phyloP scores from a whole-genome alignment of 2,329 filamentous ascomycete species.

The Cladosporium austrohemisphaericum region DNA sequence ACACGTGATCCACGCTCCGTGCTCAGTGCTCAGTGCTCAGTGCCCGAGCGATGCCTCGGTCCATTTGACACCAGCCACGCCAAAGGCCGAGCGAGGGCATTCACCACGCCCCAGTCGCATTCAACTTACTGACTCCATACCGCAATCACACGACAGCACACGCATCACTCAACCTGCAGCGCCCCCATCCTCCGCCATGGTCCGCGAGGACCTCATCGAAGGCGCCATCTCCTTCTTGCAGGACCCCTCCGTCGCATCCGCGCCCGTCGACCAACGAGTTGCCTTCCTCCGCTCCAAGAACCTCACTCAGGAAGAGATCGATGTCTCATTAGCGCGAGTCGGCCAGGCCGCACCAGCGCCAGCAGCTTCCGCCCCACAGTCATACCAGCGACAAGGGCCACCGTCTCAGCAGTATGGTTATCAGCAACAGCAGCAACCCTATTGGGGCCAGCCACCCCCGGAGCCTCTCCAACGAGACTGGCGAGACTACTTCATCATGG shows the following conservation, averaged over 20 bases:
- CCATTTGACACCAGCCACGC: too few relatives aligned
- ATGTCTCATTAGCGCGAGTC: slow-evolving; percentile 72
- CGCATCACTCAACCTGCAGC: too few relatives aligned
- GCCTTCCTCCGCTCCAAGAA: slow-evolving; percentile 96
- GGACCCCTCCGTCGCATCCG: slow-evolving; percentile 84
- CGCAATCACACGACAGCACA: too few relatives aligned
- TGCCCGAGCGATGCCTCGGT: too few relatives aligned
- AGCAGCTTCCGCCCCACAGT: slow-evolving; percentile 46
- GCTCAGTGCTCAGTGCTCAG: too few relatives aligned
- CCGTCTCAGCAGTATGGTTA: slow-evolving; percentile 35
- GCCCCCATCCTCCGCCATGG: too few relatives aligned
- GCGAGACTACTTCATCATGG: slow-evolving; percentile 99
- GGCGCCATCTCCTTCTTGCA: slow-evolving; percentile 73
- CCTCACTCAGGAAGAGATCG: slow-evolving; percentile 91
- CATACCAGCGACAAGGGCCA: slow-evolving; percentile 32
- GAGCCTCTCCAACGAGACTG: slow-evolving; percentile 78
- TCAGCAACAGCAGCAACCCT: slow-evolving; percentile 44
- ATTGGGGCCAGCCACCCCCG: slow-evolving; percentile 53
- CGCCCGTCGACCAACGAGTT: slow-evolving; percentile 87
- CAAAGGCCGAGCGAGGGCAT: too few relatives aligned
- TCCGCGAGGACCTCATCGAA: slow-evolving; percentile 87
- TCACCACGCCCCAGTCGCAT: too few relatives aligned
- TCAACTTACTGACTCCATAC: too few relatives aligned
- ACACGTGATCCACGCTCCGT: too few relatives aligned
- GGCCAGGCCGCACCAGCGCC: slow-evolving; percentile 53